A percentile compares a stretch with the other conserved stretches of the same genome.
phyloP scores from a whole-genome alignment of 2,329 filamentous ascomycete species.

The Macrophomina pseudophaseolina region DNA sequence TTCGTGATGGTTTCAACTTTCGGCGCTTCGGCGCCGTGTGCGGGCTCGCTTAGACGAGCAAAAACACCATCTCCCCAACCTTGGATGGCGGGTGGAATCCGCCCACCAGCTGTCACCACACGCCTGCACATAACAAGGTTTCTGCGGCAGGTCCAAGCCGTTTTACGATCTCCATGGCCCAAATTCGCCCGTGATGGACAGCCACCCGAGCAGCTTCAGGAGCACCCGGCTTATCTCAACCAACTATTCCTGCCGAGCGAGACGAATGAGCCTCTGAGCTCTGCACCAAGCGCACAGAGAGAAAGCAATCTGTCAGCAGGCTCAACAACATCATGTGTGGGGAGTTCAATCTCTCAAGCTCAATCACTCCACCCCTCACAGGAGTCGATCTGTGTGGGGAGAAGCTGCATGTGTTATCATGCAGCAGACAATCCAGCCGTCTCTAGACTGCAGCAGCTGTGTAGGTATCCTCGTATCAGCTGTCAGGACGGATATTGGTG shows the following conservation, averaged over 20 bases:
- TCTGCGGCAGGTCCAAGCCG: neutral
- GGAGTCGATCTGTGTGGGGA: neutral
- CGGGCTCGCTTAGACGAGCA: constrained; percentile 27
- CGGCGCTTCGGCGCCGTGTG: constrained; percentile 27
- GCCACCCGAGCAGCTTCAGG: constrained; percentile 5
- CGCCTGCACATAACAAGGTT: neutral
- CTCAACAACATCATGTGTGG: too few species aligned
- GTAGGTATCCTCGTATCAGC: neutral
- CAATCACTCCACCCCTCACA: too few species aligned
- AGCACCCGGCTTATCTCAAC: neutral
- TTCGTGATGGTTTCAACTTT: constrained; percentile 29
- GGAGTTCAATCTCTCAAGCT: too few species aligned
- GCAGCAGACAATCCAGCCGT: constrained; percentile 7
- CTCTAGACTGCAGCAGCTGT: neutral
- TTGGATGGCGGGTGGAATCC: neutral
- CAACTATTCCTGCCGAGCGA: neutral
- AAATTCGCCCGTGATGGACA: neutral
- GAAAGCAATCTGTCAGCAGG: too few species aligned
- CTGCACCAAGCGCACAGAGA: neutral
- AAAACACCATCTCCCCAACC: constrained; percentile 20
- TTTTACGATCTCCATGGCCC: neutral
- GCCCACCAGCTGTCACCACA: neutral
- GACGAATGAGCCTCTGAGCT: neutral
- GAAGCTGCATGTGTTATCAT: constrained; percentile 6
- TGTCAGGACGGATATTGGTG: neutral